phyloP scores from a whole-genome alignment of 129 eudicot species.

The Saussurea involucrata region DNA sequence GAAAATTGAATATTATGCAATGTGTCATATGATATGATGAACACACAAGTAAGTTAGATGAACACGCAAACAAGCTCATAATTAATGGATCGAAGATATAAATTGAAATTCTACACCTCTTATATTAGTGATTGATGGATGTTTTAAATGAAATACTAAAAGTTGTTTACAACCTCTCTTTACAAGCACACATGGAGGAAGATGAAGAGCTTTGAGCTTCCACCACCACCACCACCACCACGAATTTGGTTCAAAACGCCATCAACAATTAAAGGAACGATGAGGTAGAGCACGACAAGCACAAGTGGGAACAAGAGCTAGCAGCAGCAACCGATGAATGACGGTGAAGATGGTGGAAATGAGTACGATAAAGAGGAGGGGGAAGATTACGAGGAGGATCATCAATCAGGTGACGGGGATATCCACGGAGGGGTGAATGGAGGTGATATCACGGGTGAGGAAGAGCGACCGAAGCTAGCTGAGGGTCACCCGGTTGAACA shows the following conservation, averaged over 20 bases:
- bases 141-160: not conserved
- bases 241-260: not conserved
- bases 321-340: slow-evolving; percentile 2
- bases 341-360: slow-evolving; percentile 7
- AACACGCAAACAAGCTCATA: not conserved
- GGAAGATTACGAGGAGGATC: slow-evolving; percentile 18
- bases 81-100: not conserved
- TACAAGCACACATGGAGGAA: not conserved
- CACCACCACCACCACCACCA: not conserved
- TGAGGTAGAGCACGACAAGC: not conserved
- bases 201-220: not conserved
- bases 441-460: slow-evolving; percentile 20
- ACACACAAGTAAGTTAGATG: not conserved
- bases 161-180: not conserved
- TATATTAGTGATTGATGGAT: not conserved
- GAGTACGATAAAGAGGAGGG: slow-evolving; percentile 31
- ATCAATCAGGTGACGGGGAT: slow-evolving; percentile 21
- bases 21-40: not conserved
- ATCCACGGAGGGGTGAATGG: not conserved
- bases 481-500: slow-evolving; percentile 35
- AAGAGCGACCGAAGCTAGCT: slow-evolving; percentile 49
- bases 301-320: too few species aligned
- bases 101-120: not conserved
- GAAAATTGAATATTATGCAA: not conserved
- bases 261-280: not conserved